Evolutionary conservation across 441 rosid species (phyloP).

Genomic region (Croton laevigatus): DNA sequence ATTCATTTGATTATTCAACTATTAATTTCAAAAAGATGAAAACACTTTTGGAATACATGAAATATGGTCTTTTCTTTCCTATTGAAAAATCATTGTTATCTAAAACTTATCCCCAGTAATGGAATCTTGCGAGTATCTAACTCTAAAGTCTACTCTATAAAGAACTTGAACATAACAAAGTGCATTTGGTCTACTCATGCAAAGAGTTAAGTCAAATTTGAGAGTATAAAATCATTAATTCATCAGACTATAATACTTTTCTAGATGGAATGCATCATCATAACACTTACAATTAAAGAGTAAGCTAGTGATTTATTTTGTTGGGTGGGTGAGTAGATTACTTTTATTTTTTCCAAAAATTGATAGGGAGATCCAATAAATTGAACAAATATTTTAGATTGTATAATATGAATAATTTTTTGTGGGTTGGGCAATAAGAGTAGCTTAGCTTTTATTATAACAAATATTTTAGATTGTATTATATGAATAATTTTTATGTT

Average conservation of each 20-base stretch:
- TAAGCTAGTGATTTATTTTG: not conserved
- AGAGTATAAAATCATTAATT: slow-evolving; percentile 18
- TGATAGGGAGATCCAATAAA: too few species aligned
- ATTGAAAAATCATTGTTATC: slow-evolving; percentile 5
- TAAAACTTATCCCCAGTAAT: slow-evolving; percentile 8
- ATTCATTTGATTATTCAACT: too few species aligned
- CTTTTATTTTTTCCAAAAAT: not conserved
- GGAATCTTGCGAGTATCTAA: not conserved
- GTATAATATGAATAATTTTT: too few species aligned
- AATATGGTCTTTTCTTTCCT: not conserved
- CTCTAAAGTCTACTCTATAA: not conserved
- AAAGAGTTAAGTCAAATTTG: slow-evolving; percentile 35
- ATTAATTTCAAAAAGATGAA: not conserved
- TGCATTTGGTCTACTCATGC: slow-evolving; percentile 31
- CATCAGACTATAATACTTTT: slow-evolving; percentile 15
- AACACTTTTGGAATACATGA: slow-evolving; percentile 20
- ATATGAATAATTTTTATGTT: too few species aligned
- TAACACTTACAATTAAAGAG: slow-evolving; percentile 25
- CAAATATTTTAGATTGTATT: too few species aligned
- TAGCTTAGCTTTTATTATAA: too few species aligned
- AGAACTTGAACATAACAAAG: not conserved
- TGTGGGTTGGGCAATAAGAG: too few species aligned
- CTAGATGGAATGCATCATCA: slow-evolving; percentile 29
- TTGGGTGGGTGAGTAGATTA: too few species aligned
- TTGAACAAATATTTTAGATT: too few species aligned